Conservation (phyloP, 1,139 yeast genomes). For the Kurtzmaniella quercitrusa region DNA sequence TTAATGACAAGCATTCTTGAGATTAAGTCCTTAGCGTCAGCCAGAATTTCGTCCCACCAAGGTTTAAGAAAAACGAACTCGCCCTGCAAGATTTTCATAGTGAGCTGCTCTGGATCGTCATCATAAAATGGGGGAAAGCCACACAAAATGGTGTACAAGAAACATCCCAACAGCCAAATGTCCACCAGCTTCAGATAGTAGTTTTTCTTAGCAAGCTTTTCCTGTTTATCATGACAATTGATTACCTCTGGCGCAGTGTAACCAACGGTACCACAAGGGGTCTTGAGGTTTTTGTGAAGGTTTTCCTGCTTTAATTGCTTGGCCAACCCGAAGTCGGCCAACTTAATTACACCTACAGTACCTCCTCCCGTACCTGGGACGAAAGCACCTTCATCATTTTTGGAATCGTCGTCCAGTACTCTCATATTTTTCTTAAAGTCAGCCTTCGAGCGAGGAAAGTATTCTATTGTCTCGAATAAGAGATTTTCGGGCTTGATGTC, state of each 20-base stretch:
- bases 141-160: slow-evolving; percentile 80
- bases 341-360: slow-evolving; percentile 76
- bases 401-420: slow-evolving; percentile 70
- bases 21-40: slow-evolving; percentile 69
- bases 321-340: slow-evolving; percentile 92
- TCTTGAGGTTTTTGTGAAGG: slow-evolving; percentile 50
- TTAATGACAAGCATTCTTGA: slow-evolving; percentile 51
- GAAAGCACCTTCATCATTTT: slow-evolving; percentile 85
- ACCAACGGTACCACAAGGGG: slow-evolving; percentile 90
- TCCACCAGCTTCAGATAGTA: slow-evolving; percentile 87
- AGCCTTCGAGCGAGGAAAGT: slow-evolving; percentile 42
- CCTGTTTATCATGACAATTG: slow-evolving; percentile 24
- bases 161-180: slow-evolving; percentile 96
- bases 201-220: slow-evolving; percentile 50
- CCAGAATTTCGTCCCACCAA: slow-evolving; percentile 95
- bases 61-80: slow-evolving; percentile 81
- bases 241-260: slow-evolving; percentile 96
- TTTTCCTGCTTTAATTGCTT: slow-evolving; percentile 64
- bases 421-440: slow-evolving; percentile 44
- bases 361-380: slow-evolving; percentile 82
- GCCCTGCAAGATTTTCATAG: slow-evolving; percentile 80
- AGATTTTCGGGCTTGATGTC: slow-evolving; percentile 95
- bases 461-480: slow-evolving; percentile 51
- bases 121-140: slow-evolving; percentile 98
- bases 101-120: slow-evolving; percentile 75